phyloP scores from a whole-genome alignment of 75 land plant species.

The Picea sitchensis region DNA sequence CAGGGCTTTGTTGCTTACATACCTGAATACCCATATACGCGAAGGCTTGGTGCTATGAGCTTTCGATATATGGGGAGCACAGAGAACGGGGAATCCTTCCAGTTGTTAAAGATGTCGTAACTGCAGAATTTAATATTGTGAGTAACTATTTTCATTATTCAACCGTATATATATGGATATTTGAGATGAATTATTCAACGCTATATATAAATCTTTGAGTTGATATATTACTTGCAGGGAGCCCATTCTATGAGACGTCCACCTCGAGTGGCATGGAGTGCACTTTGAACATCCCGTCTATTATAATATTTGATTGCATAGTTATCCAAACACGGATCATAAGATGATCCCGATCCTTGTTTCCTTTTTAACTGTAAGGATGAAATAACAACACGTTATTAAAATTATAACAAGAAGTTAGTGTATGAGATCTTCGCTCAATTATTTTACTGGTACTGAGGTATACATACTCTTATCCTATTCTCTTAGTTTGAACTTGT shows the following conservation, averaged over 20 bases:
- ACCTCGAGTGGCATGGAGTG: constrained; percentile 59
- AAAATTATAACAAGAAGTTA: too few species aligned
- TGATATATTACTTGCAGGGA: constrained; percentile 49
- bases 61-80: constrained; percentile 75
- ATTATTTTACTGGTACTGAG: too few species aligned
- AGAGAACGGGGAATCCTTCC: constrained; percentile 66
- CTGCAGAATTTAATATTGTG: constrained; percentile 9
- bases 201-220: too few species aligned
- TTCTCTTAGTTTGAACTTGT: too few species aligned
- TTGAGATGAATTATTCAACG: too few species aligned
- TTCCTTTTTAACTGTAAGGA: too few species aligned
- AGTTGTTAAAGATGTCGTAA: constrained; percentile 31
- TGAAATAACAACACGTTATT: too few species aligned
- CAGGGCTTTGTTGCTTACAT: not conserved
- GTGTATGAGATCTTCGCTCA: too few species aligned
- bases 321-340: constrained; percentile 60
- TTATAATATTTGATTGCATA: constrained; percentile 51
- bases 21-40: constrained; percentile 96
- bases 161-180: too few species aligned
- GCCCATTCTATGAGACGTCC: constrained; percentile 42
- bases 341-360: not conserved
- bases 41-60: constrained; percentile 63
- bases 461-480: too few species aligned
- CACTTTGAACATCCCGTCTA: constrained; percentile 49
- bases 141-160: too few species aligned